Base-by-base conservation (phyloP, 192 early-diverging fungal species). In the Coemansia sp. region DNA sequence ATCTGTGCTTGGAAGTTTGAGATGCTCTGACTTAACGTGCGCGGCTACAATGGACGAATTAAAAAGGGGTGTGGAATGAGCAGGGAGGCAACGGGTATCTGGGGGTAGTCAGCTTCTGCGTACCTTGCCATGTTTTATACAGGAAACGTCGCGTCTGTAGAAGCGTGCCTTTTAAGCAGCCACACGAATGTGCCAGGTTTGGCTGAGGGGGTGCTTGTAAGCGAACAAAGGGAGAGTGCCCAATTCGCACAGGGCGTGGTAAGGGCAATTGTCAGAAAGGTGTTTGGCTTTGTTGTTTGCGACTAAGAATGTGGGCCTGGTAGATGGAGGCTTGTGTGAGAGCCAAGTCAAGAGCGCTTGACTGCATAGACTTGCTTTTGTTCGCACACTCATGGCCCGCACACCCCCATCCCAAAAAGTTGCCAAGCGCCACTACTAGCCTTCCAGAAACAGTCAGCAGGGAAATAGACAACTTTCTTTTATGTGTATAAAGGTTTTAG, bases 381-480 rank as follows among this genome's bases (percentile, higher is more conserved):
- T 53, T 20, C 56, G 18, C 56, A 58, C 56, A 58, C 56, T 10
- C 56, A 28, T 9, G 5, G 53, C 23, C n/a, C n/a, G n/a, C 33
- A 48, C 73, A 65, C 20, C 33, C 10, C 73, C 73, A 61, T 33
- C 14, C 16, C 45, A 13, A 5, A 28, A 67, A 69, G 53, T 65
- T 67, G 9, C 63, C 61, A 13, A 66, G 65, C 57, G 66, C 64
- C 70, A 73, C 62, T 13, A 10, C 3, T 13, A 38, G 37, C 37
- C 9, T 38, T 38, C 37, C 37, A 38, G 37, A 38, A 38, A 13
- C 13, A 9, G 37, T 9, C 37, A 38, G 13, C 37, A 31, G 2
- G 1, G 31, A 31, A 31, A 31, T 31, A 31, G 31, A 31, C 31
- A 31, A 4, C 31, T 31, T 31, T 38, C 37, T 13, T 38, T 38